Evolutionary conservation across 352 stramenopile species (phyloP).

Genomic region (Phytophthora pistaciae): DNA sequence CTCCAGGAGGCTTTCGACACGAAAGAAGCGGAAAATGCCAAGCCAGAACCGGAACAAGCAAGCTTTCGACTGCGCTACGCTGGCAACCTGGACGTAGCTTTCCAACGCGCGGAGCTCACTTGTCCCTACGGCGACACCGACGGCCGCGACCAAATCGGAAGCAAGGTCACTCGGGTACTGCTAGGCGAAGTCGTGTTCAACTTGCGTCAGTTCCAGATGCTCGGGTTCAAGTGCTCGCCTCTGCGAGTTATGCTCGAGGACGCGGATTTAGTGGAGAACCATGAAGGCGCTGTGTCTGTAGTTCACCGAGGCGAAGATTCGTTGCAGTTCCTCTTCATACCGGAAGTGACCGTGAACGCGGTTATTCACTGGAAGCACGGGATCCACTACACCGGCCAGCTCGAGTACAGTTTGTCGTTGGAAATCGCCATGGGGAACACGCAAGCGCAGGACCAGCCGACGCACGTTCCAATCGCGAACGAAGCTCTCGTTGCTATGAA

Average conservation of each 20-base stretch:
- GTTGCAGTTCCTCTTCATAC: slow-evolving; percentile 41
- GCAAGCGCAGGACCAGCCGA: slow-evolving; percentile 9
- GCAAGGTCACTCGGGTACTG: slow-evolving; percentile 38
- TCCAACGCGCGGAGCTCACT: slow-evolving; percentile 45
- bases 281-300: background rate
- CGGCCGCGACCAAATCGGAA: slow-evolving; percentile 22
- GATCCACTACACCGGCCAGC: slow-evolving; percentile 18
- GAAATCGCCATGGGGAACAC: slow-evolving; percentile 57
- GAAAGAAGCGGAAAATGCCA: slow-evolving; percentile 18
- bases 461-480: slow-evolving; percentile 48
- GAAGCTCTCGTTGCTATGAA: slow-evolving; percentile 67
- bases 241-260: slow-evolving; percentile 38
- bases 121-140: slow-evolving; percentile 46
- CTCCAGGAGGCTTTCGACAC: slow-evolving; percentile 54
- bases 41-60: background rate
- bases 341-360: slow-evolving; percentile 25
- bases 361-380: slow-evolving; percentile 41
- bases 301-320: slow-evolving; percentile 15
- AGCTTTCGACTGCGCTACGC: slow-evolving; percentile 57
- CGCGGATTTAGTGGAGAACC: slow-evolving; percentile 3
- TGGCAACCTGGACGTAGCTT: slow-evolving; percentile 56
- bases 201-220: slow-evolving; percentile 62
- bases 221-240: slow-evolving; percentile 42
- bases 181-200: slow-evolving; percentile 55
- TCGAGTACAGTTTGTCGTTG: slow-evolving; percentile 61